Base-by-base conservation (phyloP, 805 yeast genomes). In the Nakazawaea siamensis region DNA sequence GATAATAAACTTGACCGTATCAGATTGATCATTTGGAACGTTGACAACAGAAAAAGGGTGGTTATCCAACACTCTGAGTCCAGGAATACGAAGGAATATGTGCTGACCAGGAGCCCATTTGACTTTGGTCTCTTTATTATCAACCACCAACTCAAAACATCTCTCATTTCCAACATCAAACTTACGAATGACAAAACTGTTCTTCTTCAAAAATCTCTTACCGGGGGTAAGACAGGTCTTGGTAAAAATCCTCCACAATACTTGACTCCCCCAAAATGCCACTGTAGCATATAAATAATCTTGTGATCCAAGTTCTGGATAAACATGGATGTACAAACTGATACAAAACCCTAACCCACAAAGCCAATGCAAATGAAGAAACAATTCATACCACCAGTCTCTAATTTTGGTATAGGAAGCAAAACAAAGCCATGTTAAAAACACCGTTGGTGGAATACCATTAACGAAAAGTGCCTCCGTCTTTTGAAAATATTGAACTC, bases 331-430 rank as follows among this genome's bases (percentile, higher is more conserved):
- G 27, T 61, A 59, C 41, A 73, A 50, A 6, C 70, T 55, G 14
- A 62, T 70, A 39, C 64, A 58, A 45, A 64, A 71, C 0, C 66
- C 76, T 26, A 68, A 44, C 0, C 72, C 80, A 30, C 62, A 42
- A 11, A 68, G 41, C 80, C 80, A 73, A 49, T 74, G 80, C 7
- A 61, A 33, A 40, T 70, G 74, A 39, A 64, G 52, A 46, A 72
- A 73, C 1, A 58, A 43, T 45, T 73, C 80, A 44, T 74, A 73
- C 29, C 51, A 45, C 13, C 40, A 31, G 13, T 51, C 54, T 40
- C 79, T 54, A 27, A 72, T 42, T 33, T 50, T 43, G 3, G 65
- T 54, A 23, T 66, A 60, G 6, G 73, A 64, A 14, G 56, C 51
- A 13, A 66, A 36, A 44, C 76, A 68, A 24, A 73, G 49, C 30